Base-by-base conservation (phyloP, 305 asterid species). In the Solanum hybrid region DNA sequence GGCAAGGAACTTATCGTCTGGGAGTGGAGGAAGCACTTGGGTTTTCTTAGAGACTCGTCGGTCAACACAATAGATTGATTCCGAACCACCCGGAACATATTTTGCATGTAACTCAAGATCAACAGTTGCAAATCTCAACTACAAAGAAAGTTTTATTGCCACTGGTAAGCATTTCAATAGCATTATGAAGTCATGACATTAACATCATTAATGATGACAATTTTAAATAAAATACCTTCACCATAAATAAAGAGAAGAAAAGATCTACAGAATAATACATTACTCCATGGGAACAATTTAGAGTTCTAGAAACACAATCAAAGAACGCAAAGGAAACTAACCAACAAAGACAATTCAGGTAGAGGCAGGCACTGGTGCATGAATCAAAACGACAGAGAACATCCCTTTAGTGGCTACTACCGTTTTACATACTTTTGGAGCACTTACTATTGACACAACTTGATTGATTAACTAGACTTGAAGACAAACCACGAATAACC, bases 1-100 rank as follows among this genome's bases (percentile, higher is more conserved):
- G 77, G 98, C 94, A 60, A 98, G 99, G 94, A 96, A 98, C 90
- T 93, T 95, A 92, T 98, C 98, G 77, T 96, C 99, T n/a, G 97
- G 94, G 88, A 96, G 96, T 76, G 99, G 98, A 90, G 96, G 97
- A 90, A 98, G 95, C 80, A 98, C 93, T 92, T 96, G 98, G 81
- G 99, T 98, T 91, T 88, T 98, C 91, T 94, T 89, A 85, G 93
- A 80, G 92, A 98, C 95, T 92, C 96, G 95, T 89, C 86, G 93
- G 88, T 98, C 99, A 75, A 96, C 97, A 90, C 96, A 97, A 86
- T 89, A 98, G 91, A 98, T 93, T 2, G 99, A 92, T 92, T 98
- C 99, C 4, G 99, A 82, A 87, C 99, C 97, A 88, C 98, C 97
- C 42, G 99, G 99, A 86, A 91, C 92, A 64, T 95, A 98, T 92